Evolutionary conservation across 2,329 filamentous ascomycete species (phyloP), one percentile per base, ranked within the genome.

Genomic region (Helotiales sp.): DNA sequence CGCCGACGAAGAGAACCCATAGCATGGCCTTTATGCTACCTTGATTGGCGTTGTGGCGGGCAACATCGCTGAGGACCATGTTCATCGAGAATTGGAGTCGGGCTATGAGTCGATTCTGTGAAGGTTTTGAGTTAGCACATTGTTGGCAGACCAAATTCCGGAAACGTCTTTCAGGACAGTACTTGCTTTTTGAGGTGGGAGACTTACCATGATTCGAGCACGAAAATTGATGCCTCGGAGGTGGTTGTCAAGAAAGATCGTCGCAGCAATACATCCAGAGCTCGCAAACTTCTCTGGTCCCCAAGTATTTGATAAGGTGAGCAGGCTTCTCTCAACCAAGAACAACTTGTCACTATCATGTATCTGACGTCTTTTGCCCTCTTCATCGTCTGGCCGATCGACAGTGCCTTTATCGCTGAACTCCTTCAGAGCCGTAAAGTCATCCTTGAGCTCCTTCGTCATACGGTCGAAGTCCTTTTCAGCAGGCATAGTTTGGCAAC

Each of bases 1-100:
- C 54, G 17, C 59, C 61, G 22, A 61, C 47, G 29, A 47, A 61
- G n/a, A 61, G 19, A 17, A 54, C 51, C 61, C 59, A 63, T 13
- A 63, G 34, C n/a, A 59, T 55, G 33, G 58, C 53, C 33, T 40
- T 54, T 2, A 40, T 44, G 12, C 36, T 53, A n/a, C 49, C 44
- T 13, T 55, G 40, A 15, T 55, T 50, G 13, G 44, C 25, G 25
- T 52, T 27, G 22, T 54, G 54, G 12, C 38, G 36, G 3, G 38
- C 49, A 2, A 47, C 38, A 5, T 57, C 29, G 22, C 49, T 42
- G 17, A 63, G 38, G 30, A 58, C 58, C 13, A 56, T 42, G 5
- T 47, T 40, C 47, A 63, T 60, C 12, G 55, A 58, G 24, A 46
- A 22, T 25, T 55, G 53, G 17, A 63, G 55, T 44, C 58, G 48